Percentiles rank a stretch among this genome's conserved stretches.
These are phyloP conservation scores for Pterula multifida DNA, from an alignment of 1,284 basidiomycete genomes.

Conservation along the genomic window DNA sequence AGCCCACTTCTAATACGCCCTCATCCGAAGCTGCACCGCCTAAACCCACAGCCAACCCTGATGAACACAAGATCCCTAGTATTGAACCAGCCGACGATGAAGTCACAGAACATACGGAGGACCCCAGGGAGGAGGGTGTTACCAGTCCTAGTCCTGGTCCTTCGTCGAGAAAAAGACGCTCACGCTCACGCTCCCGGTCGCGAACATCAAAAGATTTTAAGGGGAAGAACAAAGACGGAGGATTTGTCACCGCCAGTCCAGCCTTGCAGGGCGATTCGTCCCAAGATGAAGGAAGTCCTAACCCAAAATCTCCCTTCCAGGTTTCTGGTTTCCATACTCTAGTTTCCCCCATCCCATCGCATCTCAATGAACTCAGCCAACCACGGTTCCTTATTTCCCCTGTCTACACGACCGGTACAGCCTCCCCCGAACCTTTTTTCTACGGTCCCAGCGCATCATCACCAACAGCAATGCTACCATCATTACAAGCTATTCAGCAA, in stretches of 20 bases:
- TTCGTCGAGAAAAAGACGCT: conserved; percentile 45
- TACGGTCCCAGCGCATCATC: neutral
- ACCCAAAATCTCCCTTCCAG: conserved; percentile 22
- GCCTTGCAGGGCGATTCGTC: conserved; percentile 41
- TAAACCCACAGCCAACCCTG: conserved; percentile 12
- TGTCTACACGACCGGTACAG: neutral
- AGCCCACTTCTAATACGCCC: conserved; percentile 18
- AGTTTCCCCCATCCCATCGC: conserved; percentile 37
- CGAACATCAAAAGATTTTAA: conserved; percentile 64
- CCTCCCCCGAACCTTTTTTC: neutral
- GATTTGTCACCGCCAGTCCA: conserved; percentile 30
- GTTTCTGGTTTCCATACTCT: conserved; percentile 31
- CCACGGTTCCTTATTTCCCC: neutral
- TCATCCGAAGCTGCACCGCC: conserved; percentile 11
- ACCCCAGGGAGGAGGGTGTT: neutral
- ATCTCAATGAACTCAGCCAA: neutral
- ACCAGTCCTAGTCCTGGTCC: conserved; percentile 15
- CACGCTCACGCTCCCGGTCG: conserved; percentile 64
- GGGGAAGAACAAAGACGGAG: conserved; percentile 34
- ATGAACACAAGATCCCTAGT: conserved; percentile 12
- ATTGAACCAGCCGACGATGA: conserved; percentile 11
- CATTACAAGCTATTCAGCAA: neutral
- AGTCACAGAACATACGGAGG: conserved; percentile 15
- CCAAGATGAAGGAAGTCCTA: conserved; percentile 43
- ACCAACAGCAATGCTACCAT: neutral